These are phyloP conservation scores for Byssothecium circinans DNA, from an alignment of 2,329 filamentous ascomycete genomes.

Conservation along the genomic window DNA sequence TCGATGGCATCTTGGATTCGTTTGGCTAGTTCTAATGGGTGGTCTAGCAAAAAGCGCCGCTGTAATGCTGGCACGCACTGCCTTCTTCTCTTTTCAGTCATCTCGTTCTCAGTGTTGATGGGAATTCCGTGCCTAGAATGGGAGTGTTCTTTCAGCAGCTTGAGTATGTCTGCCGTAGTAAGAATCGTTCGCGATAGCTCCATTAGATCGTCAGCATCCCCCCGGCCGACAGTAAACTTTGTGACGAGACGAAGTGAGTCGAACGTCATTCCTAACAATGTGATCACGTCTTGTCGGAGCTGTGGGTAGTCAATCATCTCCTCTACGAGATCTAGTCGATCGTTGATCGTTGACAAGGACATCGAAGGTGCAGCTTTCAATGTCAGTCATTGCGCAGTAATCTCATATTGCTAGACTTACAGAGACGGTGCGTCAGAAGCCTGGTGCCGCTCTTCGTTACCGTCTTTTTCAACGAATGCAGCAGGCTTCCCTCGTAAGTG, in stretches of 20 bases:
- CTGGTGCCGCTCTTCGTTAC: conserved; percentile 90
- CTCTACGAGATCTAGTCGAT: conserved; percentile 78
- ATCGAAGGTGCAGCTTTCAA: conserved; percentile 75
- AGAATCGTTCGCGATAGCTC: conserved; percentile 79
- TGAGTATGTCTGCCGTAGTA: conserved; percentile 68
- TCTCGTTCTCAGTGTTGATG: conserved; percentile 5
- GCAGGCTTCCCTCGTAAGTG: conserved; percentile 75
- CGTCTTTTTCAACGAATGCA: conserved; percentile 87
- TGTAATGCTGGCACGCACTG: conserved; percentile 48
- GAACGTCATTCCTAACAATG: conserved; percentile 72
- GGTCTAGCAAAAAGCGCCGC: conserved; percentile 65
- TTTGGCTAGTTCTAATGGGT: conserved; percentile 67
- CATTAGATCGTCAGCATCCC: conserved; percentile 89
- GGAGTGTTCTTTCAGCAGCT: conserved; percentile 28
- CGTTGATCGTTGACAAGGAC: conserved; percentile 75
- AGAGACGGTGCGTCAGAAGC: conserved; percentile 81
- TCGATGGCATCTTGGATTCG: conserved; percentile 81
- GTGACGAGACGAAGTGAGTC: conserved; percentile 90
- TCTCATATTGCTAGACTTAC: conserved; percentile 45
- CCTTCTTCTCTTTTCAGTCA: conserved; percentile 20
- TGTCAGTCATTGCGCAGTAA: conserved; percentile 6
- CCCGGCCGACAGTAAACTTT: conserved; percentile 88
- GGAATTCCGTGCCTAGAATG: conserved; percentile 19
- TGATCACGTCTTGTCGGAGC: conserved; percentile 69
- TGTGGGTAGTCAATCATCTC: conserved; percentile 68